Percentiles rank a stretch among this genome's conserved stretches.
Conservation (phyloP, 2,329 filamentous ascomycete genomes). For the Triangularia setosa region DNA sequence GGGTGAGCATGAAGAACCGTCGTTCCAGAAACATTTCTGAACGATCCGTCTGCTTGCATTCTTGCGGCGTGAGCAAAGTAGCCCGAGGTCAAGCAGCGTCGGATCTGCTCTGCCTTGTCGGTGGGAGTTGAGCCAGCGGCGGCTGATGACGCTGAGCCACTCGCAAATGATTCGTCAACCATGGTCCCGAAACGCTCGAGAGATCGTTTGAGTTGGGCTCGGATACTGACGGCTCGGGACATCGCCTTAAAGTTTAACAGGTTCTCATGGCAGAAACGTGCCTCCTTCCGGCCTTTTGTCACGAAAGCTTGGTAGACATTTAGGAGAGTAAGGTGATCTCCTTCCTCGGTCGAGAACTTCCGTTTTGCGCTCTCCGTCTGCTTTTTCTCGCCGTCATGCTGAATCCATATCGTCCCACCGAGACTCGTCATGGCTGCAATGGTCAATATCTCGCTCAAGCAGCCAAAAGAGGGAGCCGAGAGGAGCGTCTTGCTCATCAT, state of each 20-base stretch:
- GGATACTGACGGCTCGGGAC: constrained; percentile 76
- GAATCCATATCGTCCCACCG: constrained; percentile 78
- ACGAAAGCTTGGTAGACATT: constrained; percentile 93
- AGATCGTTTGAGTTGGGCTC: constrained; percentile 80
- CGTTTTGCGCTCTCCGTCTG: constrained; percentile 68
- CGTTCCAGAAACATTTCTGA: constrained; percentile 76
- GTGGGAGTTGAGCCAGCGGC: constrained; percentile 30
- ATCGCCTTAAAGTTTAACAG: constrained; percentile 83
- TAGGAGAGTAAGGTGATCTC: constrained; percentile 86
- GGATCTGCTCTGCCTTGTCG: constrained; percentile 65
- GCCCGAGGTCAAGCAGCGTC: constrained; percentile 79
- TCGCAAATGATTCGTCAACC: constrained; percentile 58
- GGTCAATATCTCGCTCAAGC: constrained; percentile 79
- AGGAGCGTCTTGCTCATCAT: constrained; percentile 93
- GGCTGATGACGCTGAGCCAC: constrained; percentile 31
- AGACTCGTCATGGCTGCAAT: constrained; percentile 93
- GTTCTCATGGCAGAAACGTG: constrained; percentile 83
- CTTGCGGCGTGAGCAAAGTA: constrained; percentile 91
- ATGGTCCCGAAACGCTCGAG: constrained; percentile 78
- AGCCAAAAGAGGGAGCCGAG: constrained; percentile 68
- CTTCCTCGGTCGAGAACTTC: constrained; percentile 87
- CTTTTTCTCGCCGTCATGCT: constrained; percentile 73
- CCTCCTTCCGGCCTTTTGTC: constrained; percentile 75
- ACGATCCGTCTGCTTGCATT: constrained; percentile 91
- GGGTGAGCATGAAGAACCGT: constrained; percentile 83